Evolutionary conservation across 306 rosid genomes (phyloP).

Genomic region (Glycyrrhiza uralensis): DNA sequence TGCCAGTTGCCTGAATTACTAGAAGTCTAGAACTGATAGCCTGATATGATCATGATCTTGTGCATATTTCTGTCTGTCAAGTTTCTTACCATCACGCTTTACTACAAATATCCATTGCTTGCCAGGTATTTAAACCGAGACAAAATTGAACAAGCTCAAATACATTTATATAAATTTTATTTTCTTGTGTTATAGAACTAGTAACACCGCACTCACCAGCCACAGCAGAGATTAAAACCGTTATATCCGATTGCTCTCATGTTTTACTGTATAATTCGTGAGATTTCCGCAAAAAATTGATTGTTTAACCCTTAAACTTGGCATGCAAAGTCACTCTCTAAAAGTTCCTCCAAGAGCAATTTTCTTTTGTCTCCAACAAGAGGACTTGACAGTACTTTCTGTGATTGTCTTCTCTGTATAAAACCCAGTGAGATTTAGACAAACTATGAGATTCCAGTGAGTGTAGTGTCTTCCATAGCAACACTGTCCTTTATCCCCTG

Average conservation of each 20-base stretch:
- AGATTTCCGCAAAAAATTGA: slow-evolving; percentile 9
- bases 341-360: not conserved
- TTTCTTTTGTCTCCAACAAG: slow-evolving; percentile 15
- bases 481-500: slow-evolving; percentile 84
- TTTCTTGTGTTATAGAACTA: not conserved
- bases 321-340: slow-evolving; percentile 14
- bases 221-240: not conserved
- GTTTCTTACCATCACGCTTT: not conserved
- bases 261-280: not conserved
- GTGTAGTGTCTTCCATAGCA: slow-evolving; percentile 33
- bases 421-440: slow-evolving; percentile 1
- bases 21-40: no score
- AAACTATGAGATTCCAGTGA: slow-evolving; percentile 32
- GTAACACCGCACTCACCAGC: not conserved
- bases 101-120: not conserved
- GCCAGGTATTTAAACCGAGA: not conserved
- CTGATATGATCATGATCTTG: not conserved
- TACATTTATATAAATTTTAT: slow-evolving; percentile 4
- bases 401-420: slow-evolving; percentile 21
- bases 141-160: slow-evolving; percentile 13
- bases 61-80: not conserved
- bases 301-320: slow-evolving; percentile 2
- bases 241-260: not conserved
- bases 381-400: not conserved
- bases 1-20: not conserved